Base-by-base conservation (phyloP, 1,284 basidiomycete species). In the Coniophora puteana region DNA sequence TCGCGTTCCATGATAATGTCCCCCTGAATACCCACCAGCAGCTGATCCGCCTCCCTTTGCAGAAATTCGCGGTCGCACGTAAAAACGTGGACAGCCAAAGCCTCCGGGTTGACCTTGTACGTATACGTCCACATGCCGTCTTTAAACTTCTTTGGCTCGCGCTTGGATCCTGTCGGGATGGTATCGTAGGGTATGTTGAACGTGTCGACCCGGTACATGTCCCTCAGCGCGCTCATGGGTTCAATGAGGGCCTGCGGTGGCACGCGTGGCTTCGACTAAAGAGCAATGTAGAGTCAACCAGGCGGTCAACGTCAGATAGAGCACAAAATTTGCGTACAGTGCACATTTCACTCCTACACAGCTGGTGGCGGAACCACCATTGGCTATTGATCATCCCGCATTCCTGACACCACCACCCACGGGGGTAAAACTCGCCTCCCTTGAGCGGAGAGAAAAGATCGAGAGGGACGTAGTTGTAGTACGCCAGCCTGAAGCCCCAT, bases 381-480 rank as follows among this genome's bases (percentile, higher is more conserved):
- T 69, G 68, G 7, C 52, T 45, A 29, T 69, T 69, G n/a, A 71
- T 53, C 46, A 59, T 51, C 7, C 69, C 67, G 25, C 68, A 69
- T 4, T 38, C 33, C 8, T 24, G 45, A 43, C 68, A 69, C 33
- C 59, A 62, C 69, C 69, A 69, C 7, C 68, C 68, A 18, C 51
- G 56, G 20, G 50, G 61, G 46, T 54, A 65, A 14, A 36, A 45
- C 38, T 62, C 61, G 23, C 47, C 51, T 12, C 50, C 55, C 18
- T 50, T 41, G 33, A 59, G 55, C 8, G 45, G 42, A 8, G 52
- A 54, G 13, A 65, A 51, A 37, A 69, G 50, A 40, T 63, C 57
- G n/a, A n/a, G n/a, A n/a, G n/a, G n/a, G n/a, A n/a, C n/a, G n/a
- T n/a, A n/a, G n/a, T n/a, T n/a, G n/a, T n/a, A n/a, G n/a, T n/a